Base-by-base conservation (phyloP, 2,329 filamentous ascomycete species). In the Myriosclerotinia duriaeana region DNA sequence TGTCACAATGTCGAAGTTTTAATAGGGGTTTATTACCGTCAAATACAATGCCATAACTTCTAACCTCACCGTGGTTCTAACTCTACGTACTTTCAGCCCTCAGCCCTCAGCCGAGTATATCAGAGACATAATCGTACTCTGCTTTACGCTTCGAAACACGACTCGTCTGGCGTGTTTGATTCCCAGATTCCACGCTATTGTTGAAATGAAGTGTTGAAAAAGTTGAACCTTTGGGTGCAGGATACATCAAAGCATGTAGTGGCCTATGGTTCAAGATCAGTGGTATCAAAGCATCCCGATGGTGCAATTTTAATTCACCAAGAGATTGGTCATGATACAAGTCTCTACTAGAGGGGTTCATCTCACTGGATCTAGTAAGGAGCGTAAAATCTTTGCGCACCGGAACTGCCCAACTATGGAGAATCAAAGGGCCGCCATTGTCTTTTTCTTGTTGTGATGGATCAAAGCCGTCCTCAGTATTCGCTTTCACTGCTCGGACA, bases 401-500 rank as follows among this genome's bases (percentile, higher is more conserved):
- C 6, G 56, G 56, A 36, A 60, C 22, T 12, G 56, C 56, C 56
- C 56, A 60, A 44, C 56, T 60, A 7, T 60, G 56, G 14, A 60
- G 56, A 11, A 6, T 3, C 6, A 48, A 44, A 36, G 34, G 8
- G 22, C 3, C 8, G 26, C 11, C 36, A 0, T 14, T 9, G 2
- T 7, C n/a, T 2, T 30, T 5, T 9, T 42, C n/a, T 42, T 42
- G 38, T 42, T 26, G 14, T 42, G 22, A 42, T 2, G 9, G n/a
- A 22, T 11, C 4, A 17, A 6, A 42, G 1, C 26, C 20, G 20
- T 38, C 20, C 8, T 22, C 22, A 1, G 9, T 14, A 7, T 11
- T 5, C 7, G 5, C 20, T 22, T 59, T 20, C 20, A 60, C 30
- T 12, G 2, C 30, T 3, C 56, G 56, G 7, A 60, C 12, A 26